Conservation (phyloP, 2,329 filamentous ascomycete genomes). For the Colletotrichum costaricense region DNA sequence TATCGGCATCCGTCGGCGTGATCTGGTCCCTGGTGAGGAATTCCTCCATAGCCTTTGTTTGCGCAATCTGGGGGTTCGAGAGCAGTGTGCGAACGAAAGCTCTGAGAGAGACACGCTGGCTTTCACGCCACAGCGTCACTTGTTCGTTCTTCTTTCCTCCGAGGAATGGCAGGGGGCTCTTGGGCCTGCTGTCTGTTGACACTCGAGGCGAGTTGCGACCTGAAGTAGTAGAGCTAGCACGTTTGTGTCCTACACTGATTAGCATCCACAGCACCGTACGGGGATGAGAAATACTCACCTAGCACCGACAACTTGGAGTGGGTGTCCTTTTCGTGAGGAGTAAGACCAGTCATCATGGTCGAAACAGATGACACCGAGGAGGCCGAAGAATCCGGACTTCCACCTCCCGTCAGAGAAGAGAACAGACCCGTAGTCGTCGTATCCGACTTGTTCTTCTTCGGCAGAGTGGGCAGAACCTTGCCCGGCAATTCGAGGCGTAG, state of each 20-base stretch:
- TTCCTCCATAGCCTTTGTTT: constrained; percentile 84
- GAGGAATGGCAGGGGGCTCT: constrained; percentile 45
- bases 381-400: constrained; percentile 77
- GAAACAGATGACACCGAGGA: constrained; percentile 86
- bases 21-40: constrained; percentile 83
- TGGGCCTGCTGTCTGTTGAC: constrained; percentile 55
- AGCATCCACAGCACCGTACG: neutral
- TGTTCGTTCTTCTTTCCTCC: constrained; percentile 41
- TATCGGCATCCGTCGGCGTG: constrained; percentile 82
- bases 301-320: constrained; percentile 55
- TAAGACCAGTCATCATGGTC: constrained; percentile 66
- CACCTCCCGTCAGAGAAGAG: constrained; percentile 62
- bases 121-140: constrained; percentile 78
- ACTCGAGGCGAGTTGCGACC: constrained; percentile 53
- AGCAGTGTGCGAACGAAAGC: constrained; percentile 90
- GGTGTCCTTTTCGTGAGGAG: constrained; percentile 40
- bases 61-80: constrained; percentile 84
- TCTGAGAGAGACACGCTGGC: constrained; percentile 89
- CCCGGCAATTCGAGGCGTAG: constrained; percentile 89
- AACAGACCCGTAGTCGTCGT: constrained; percentile 72
- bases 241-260: constrained; percentile 39
- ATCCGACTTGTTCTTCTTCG: constrained; percentile 90
- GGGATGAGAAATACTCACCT: constrained; percentile 44
- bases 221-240: constrained; percentile 50
- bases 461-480: constrained; percentile 86